A percentile compares a stretch with the other conserved stretches of the same genome.
Evolutionary conservation across 164 flowering plant species (phyloP).

Genomic region (Umbellularia californica): DNA sequence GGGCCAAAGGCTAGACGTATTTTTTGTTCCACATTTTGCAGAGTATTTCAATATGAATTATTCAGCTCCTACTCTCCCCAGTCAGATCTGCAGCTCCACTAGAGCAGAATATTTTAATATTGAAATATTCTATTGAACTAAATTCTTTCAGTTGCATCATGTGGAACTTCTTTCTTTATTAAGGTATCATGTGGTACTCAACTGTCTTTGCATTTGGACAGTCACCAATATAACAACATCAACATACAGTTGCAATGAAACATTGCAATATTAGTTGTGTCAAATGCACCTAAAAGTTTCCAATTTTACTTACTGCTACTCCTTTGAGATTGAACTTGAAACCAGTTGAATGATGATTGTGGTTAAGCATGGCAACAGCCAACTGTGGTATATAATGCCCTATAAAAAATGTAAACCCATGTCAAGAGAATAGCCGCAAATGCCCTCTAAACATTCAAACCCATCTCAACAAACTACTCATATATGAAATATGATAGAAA

Average conservation of each 20-base stretch:
- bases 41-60: too few species aligned
- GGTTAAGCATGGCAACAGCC: slow-evolving; percentile 63
- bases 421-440: background rate
- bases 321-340: slow-evolving; percentile 90
- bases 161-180: background rate
- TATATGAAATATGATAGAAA: too few species aligned
- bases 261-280: background rate
- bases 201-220: background rate
- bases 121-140: background rate
- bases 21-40: too few species aligned
- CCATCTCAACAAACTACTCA: slow-evolving; percentile 3
- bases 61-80: too few species aligned
- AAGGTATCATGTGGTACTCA: background rate
- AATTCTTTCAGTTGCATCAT: background rate
- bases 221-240: background rate
- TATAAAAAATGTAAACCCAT: slow-evolving; percentile 15
- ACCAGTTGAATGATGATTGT: slow-evolving; percentile 56
- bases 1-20: too few species aligned
- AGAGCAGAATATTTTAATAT: too few species aligned
- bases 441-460: background rate
- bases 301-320: slow-evolving; percentile 62
- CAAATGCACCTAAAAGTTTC: background rate
- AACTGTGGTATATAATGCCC: slow-evolving; percentile 96
- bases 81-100: too few species aligned
- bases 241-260: background rate